Evolutionary conservation across 805 yeast species (phyloP).

Genomic region (Metschnikowia vanudenii): DNA sequence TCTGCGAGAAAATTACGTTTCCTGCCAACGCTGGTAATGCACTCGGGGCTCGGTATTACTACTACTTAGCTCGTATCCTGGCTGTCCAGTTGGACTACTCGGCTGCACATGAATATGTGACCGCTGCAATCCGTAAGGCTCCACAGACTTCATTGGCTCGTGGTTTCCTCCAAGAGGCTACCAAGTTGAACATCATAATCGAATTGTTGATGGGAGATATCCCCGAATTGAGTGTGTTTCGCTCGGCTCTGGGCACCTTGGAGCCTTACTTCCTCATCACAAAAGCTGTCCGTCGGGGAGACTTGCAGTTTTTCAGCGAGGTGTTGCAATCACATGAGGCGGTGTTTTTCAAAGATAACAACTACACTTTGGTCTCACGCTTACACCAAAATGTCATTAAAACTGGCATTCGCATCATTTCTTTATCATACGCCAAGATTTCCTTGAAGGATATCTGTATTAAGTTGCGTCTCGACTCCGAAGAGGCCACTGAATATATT

Average conservation of each 20-base stretch:
- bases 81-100: conserved; percentile 93
- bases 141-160: conserved; percentile 83
- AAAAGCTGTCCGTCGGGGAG: conserved; percentile 90
- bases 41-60: conserved; percentile 86
- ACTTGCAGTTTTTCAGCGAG: conserved; percentile 73
- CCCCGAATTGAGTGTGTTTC: conserved; percentile 83
- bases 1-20: conserved; percentile 84
- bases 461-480: conserved; percentile 87
- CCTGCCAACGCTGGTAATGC: conserved; percentile 85
- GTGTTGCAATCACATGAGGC: conserved; percentile 63
- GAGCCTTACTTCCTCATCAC: conserved; percentile 84
- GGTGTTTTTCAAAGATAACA: conserved; percentile 69
- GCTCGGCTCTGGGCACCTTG: conserved; percentile 50
- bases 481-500: conserved; percentile 94
- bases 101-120: conserved; percentile 82
- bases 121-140: conserved; percentile 94
- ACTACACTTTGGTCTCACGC: conserved; percentile 79
- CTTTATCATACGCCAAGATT: conserved; percentile 85
- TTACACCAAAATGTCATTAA: conserved; percentile 95
- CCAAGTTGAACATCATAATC: conserved; percentile 82
- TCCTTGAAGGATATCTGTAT: conserved; percentile 92
- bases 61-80: conserved; percentile 84
- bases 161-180: conserved; percentile 88
- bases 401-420: conserved; percentile 93
- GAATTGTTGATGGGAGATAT: conserved; percentile 95